Conservation (phyloP, 371 early-diverging fungal genomes). For the Choanephora cucurbitarum region DNA sequence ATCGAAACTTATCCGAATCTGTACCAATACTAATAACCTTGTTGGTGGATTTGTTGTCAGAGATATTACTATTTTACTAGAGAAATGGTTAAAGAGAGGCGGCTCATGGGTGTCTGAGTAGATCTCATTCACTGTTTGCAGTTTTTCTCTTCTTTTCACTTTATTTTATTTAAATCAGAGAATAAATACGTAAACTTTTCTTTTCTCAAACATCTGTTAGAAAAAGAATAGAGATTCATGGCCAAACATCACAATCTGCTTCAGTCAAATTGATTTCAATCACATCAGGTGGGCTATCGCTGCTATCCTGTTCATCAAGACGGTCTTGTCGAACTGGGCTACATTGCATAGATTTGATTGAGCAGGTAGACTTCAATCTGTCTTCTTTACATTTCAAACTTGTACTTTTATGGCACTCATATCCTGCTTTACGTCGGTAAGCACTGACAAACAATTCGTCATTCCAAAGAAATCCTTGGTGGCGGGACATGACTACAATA, state of each 20-base stretch:
- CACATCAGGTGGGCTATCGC: slow-evolving; percentile 9
- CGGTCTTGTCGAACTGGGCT: neutral
- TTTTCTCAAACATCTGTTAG: neutral
- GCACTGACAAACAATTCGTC: slow-evolving; percentile 29
- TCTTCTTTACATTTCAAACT: slow-evolving; percentile 16
- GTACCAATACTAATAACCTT: slow-evolving; percentile 36
- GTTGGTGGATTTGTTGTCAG: slow-evolving; percentile 50
- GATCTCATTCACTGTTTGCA: slow-evolving; percentile 2
- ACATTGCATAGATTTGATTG: neutral
- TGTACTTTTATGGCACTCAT: slow-evolving; percentile 29
- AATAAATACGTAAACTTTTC: no score
- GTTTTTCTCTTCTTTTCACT: slow-evolving; percentile 9
- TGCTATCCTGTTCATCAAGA: slow-evolving; percentile 1
- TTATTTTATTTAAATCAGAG: slow-evolving; percentile 2
- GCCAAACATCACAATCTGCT: slow-evolving; percentile 31
- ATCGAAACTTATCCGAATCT: slow-evolving; percentile 36
- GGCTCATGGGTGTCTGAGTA: slow-evolving; percentile 54
- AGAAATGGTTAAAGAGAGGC: slow-evolving; percentile 56
- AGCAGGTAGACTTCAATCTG: slow-evolving; percentile 3
- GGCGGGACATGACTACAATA: slow-evolving; percentile 30
- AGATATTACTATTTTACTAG: slow-evolving; percentile 48
- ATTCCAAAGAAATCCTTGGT: slow-evolving; percentile 35
- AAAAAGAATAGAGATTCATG: slow-evolving; percentile 15
- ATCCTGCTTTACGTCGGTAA: slow-evolving; percentile 22
- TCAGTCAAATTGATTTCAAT: slow-evolving; percentile 29